A percentile compares a stretch with the other conserved stretches of the same genome.
phyloP scores from a whole-genome alignment of 2,329 filamentous ascomycete species.

The Colletotrichum abscissum region DNA sequence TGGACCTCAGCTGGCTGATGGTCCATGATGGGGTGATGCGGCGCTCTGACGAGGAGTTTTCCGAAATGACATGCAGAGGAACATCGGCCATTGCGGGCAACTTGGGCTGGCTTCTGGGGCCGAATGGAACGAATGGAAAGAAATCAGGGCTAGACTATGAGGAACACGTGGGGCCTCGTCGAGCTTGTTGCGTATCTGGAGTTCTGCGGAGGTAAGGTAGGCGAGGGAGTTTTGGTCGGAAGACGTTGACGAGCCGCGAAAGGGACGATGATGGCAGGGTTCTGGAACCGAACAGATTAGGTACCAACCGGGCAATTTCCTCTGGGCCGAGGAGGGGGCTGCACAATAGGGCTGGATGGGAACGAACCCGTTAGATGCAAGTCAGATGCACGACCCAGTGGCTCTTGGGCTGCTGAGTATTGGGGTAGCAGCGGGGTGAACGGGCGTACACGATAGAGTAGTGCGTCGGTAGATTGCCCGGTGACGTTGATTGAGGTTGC shows the following conservation, averaged over 20 bases:
- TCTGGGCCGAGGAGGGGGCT: conserved; percentile 16
- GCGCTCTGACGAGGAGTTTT: conserved; percentile 85
- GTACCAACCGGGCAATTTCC: conserved; percentile 28
- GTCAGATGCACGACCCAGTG: conserved; percentile 32
- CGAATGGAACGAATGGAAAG: conserved; percentile 1
- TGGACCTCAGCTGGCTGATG: conserved; percentile 83
- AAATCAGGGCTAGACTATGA: conserved; percentile 27
- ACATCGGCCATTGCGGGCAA: conserved; percentile 73
- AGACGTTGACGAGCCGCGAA: not conserved
- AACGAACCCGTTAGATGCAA: conserved; percentile 31
- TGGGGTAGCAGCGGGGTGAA: conserved; percentile 2
- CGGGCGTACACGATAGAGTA: not conserved
- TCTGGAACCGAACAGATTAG: conserved; percentile 18
- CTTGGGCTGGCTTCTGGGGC: conserved; percentile 22
- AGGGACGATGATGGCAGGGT: conserved; percentile 5
- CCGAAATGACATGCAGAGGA: conserved; percentile 79
- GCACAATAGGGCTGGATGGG: conserved; percentile 30
- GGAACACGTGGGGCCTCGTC: conserved; percentile 39
- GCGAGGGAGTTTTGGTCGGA: not conserved
- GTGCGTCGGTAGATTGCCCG: not conserved
- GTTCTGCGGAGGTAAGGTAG: not conserved
- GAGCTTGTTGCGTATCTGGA: conserved; percentile 7
- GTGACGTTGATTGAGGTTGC: conserved; percentile 17
- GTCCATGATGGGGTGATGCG: conserved; percentile 94
- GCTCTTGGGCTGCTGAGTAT: conserved; percentile 10